Evolutionary conservation across 306 rosid genomes (phyloP), one percentile per base, ranked within the genome.

Genomic region (Sechiopsis laciniata): DNA sequence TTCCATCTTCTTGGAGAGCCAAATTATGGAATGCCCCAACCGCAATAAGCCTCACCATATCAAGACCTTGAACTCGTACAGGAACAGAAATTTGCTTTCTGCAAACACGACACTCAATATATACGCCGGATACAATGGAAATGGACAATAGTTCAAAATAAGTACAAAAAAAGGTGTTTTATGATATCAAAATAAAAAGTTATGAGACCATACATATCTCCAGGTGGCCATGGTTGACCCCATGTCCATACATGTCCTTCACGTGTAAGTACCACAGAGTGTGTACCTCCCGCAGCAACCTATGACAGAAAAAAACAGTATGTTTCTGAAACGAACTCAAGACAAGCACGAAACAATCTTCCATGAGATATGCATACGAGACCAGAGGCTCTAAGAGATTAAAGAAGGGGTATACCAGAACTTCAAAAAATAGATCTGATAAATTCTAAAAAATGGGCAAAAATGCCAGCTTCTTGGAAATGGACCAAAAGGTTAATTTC

Each of bases 181-280:
- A 74, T 17, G 71, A 58, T 70, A 40, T 57, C 40, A 42, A 13
- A 19, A 24, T 75, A 60, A 5, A 74, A 74, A 54, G 45, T 35
- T 73, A 76, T 32, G 52, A 76, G 10, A 73, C 22, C 68, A 72
- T 89, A 95, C 99, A 95, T 95, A 84, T 95, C 97, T 65, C 99
- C 99, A 10, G 99, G 99, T 71, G 99, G 99, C 99, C 99, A 95
- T 13, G 97, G 99, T 74, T 95, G 99, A 83, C 99, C 99, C 99
- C 99, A 95, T 32, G 95, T 89, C 99, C 99, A 95, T 68, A 95
- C 97, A 59, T 91, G 93, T 52, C 99, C 99, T 72, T 88, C 96
- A 32, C 87, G 84, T 45, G 99, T 95, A 84, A 95, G 97, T 67
- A 95, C 99, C 69, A 95, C 96, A 19, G 96, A 95, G 87, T 95